A percentile compares a stretch with the other conserved stretches of the same genome.
Conservation (phyloP, 805 yeast genomes). For the Priceomyces medius region DNA sequence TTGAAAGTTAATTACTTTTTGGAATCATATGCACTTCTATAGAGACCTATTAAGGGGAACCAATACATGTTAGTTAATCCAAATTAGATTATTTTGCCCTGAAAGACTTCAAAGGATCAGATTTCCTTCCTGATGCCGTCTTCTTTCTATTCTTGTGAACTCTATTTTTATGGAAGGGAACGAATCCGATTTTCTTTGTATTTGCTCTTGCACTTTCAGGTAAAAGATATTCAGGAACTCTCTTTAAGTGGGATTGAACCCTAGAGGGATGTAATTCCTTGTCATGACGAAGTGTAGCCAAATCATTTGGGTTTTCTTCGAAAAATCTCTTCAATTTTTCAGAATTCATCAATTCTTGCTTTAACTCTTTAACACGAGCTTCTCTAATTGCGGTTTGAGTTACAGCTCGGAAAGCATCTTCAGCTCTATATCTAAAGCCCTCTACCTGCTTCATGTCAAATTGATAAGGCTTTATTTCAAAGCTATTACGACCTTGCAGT, state of each 20-base stretch:
- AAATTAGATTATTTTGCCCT: constrained; percentile 15
- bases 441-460: constrained; percentile 92
- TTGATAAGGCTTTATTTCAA: constrained; percentile 79
- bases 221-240: constrained; percentile 88
- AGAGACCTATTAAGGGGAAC: neutral
- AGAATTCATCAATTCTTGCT: constrained; percentile 80
- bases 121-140: constrained; percentile 40
- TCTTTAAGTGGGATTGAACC: constrained; percentile 79
- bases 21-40: neutral
- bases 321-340: constrained; percentile 91
- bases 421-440: constrained; percentile 93
- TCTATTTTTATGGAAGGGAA: constrained; percentile 64
- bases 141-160: constrained; percentile 44
- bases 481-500: constrained; percentile 72
- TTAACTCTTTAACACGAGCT: constrained; percentile 87
- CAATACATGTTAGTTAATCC: neutral
- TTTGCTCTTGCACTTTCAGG: constrained; percentile 71
- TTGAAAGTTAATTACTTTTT: neutral
- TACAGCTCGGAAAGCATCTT: constrained; percentile 95
- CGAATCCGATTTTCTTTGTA: constrained; percentile 60
- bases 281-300: constrained; percentile 86
- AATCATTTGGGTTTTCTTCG: constrained; percentile 95
- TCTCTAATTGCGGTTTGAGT: constrained; percentile 88
- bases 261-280: constrained; percentile 81
- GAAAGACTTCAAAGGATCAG: constrained; percentile 63